Conservation (phyloP, 148 eudicot species). For the Silene uniflora region DNA sequence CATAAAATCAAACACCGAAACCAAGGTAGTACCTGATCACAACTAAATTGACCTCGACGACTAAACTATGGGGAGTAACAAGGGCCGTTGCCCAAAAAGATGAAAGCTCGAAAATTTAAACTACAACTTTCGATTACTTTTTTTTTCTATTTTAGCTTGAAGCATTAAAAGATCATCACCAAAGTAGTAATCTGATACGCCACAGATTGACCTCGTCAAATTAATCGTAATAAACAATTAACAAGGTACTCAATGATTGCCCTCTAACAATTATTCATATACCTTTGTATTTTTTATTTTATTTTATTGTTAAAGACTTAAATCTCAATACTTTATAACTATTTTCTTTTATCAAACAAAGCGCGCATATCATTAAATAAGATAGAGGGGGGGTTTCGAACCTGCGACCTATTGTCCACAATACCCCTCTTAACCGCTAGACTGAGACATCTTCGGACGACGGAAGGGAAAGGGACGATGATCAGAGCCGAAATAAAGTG, state of each 20-base stretch:
- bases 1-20: too few species aligned
- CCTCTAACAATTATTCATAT: not conserved
- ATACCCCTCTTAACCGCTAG: too few species aligned
- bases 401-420: too few species aligned
- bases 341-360: too few species aligned
- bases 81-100: too few species aligned
- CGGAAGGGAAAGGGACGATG: not conserved
- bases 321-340: not conserved
- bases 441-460: not conserved
- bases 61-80: not conserved
- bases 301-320: not conserved
- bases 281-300: not conserved
- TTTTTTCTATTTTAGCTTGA: not conserved
- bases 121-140: too few species aligned
- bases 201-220: not conserved
- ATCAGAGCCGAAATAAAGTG: not conserved
- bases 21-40: not conserved
- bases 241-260: not conserved
- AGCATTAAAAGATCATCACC: not conserved
- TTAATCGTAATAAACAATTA: not conserved
- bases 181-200: not conserved
- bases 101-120: too few species aligned
- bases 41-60: not conserved
- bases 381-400: too few species aligned
- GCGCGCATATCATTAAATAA: too few species aligned